Base-by-base conservation (phyloP, 345 rosid genomes). In the Anacardium occidentale region DNA sequence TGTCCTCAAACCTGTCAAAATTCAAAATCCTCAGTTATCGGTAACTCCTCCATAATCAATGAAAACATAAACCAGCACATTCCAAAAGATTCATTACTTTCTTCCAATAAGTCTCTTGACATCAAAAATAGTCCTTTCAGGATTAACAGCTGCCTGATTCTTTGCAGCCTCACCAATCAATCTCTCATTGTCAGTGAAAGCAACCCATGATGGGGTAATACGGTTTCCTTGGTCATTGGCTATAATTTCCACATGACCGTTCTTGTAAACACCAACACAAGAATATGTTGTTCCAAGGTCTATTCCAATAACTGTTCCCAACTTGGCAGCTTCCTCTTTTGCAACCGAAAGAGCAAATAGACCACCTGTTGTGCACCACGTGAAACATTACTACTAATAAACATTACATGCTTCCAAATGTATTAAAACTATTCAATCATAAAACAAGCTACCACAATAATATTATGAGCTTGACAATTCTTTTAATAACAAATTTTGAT, bases 201-300 rank as follows among this genome's bases (percentile, higher is more conserved):
- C 98, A 12, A 94, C 98, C 98, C 98, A 94, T 0, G 98, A 94
- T 25, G 98, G 98, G 56, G 98, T 94, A 57, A 94, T 92, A 80
- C 98, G 93, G 83, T 94, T 94, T 21, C 98, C 98, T 79, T 94
- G 98, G 81, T 94, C 98, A 73, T 94, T 94, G 53, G 98, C 98
- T 81, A 94, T 92, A 78, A 94, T 94, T 67, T 94, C 98, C 0
- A 94, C 98, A 75, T 94, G 97, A 51, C 98, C 98, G 40, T 90
- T 90, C 83, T 89, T 92, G 86, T 94, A 94, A 47, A 94, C 98
- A 79, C 98, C 98, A 53, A 94, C 98, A 81, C 98, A 94, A 0
- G 98, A 94, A 66, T 94, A 94, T 0, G 98, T 94, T 8, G 98
- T 94, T 0, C 98, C 98, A 29, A 94, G 97, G 73, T 94, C 98